Percentiles rank a stretch among this genome's conserved stretches.
phyloP scores from a whole-genome alignment of 352 stramenopile species.

The Phytophthora agathidicida region DNA sequence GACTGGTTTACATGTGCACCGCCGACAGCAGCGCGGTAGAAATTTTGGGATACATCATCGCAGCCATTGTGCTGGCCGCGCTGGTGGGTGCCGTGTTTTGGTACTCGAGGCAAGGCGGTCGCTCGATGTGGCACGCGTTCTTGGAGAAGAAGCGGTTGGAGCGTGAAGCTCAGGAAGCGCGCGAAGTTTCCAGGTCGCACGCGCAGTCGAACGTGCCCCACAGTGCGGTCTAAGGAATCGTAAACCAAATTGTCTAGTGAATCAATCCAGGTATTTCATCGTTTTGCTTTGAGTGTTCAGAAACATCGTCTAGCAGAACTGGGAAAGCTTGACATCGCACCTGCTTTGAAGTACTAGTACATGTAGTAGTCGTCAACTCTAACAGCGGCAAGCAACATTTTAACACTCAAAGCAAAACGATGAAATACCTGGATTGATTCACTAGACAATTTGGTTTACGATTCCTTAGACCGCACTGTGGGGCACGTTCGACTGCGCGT shows the following conservation, averaged over 20 bases:
- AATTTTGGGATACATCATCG: conserved; percentile 47
- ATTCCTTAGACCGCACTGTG: conserved; percentile 23
- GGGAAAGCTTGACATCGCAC: too few relatives aligned
- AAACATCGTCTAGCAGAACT: too few relatives aligned
- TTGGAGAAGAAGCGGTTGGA: conserved; percentile 49
- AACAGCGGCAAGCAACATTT: too few relatives aligned
- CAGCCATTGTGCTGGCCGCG: conserved; percentile 23
- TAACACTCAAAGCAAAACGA: too few relatives aligned
- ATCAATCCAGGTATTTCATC: conserved; percentile 23
- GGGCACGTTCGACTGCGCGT: conserved; percentile 22
- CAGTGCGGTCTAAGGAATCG: conserved; percentile 18
- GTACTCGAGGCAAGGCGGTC: conserved; percentile 46
- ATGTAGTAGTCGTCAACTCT: too few relatives aligned
- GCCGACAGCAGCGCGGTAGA: conserved; percentile 28
- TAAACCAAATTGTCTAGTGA: conserved; percentile 10
- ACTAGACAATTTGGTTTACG: conserved; percentile 4
- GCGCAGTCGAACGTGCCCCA: conserved; percentile 23
- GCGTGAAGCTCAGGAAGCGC: conserved; percentile 24
- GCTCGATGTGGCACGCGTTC: conserved; percentile 44
- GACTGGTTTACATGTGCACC: conserved; percentile 66
- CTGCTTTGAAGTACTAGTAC: too few relatives aligned
- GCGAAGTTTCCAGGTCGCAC: conserved; percentile 12
- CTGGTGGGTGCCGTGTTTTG: conserved; percentile 28
- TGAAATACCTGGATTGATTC: conserved; percentile 23
- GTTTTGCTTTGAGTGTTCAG: too few relatives aligned